Conservation (phyloP, 495 filamentous ascomycete genomes). For the Neurospora terricola region DNA sequence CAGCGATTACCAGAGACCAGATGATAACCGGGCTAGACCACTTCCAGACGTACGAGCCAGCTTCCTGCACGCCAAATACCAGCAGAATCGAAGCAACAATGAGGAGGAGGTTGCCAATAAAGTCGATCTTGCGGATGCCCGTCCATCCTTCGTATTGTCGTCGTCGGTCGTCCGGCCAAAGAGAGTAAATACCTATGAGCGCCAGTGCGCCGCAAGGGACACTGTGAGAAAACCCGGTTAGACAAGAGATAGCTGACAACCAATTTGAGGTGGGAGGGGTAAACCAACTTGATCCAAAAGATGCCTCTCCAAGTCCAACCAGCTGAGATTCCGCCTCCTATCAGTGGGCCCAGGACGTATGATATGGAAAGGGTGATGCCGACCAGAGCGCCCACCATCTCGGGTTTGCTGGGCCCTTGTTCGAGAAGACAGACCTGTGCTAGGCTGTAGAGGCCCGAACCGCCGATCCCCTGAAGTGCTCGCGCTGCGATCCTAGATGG, state of each 20-base stretch:
- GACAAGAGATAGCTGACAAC: not conserved
- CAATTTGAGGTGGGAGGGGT: not conserved
- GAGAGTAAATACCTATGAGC: slow-evolving; percentile 47
- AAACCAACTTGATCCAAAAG: slow-evolving; percentile 58
- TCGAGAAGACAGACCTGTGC: slow-evolving; percentile 46
- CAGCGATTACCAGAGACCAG: slow-evolving; percentile 31
- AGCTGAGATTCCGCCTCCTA: slow-evolving; percentile 59
- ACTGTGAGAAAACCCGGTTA: slow-evolving; percentile 14
- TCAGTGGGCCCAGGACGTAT: slow-evolving; percentile 50
- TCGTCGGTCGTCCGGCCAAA: slow-evolving; percentile 29
- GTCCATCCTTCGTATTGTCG: slow-evolving; percentile 13
- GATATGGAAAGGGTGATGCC: slow-evolving; percentile 36
- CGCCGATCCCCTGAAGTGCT: slow-evolving; percentile 53
- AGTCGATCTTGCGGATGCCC: slow-evolving; percentile 39
- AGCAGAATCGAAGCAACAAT: slow-evolving; percentile 45
- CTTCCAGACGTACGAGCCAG: slow-evolving; percentile 32
- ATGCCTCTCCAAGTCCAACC: slow-evolving; percentile 56
- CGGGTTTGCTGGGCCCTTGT: slow-evolving; percentile 39
- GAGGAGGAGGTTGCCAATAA: slow-evolving; percentile 45
- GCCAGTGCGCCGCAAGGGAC: slow-evolving; percentile 49
- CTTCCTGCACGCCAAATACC: slow-evolving; percentile 50
- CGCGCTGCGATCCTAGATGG: slow-evolving; percentile 44
- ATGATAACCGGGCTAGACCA: slow-evolving; percentile 39
- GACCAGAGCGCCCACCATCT: slow-evolving; percentile 33
- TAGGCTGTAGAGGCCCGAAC: slow-evolving; percentile 47